A percentile compares a stretch with the other conserved stretches of the same genome.
Evolutionary conservation across 345 rosid genomes (phyloP).

Genomic region (Bretschneidera sinensis): DNA sequence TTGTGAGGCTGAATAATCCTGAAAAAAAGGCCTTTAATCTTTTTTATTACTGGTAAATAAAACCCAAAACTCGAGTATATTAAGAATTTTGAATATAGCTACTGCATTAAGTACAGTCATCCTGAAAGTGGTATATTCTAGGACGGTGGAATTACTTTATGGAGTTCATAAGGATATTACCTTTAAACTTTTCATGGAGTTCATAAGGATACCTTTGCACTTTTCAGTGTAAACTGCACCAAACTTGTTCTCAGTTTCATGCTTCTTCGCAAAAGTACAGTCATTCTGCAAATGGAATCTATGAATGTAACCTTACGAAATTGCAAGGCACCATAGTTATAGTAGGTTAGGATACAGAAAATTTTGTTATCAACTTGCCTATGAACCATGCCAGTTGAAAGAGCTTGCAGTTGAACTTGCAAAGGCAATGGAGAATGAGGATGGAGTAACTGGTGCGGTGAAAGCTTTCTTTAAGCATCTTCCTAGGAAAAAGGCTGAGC

Average conservation of each 20-base stretch:
- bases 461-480: conserved; percentile 91
- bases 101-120: too few species aligned
- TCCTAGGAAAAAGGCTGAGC: conserved; percentile 31
- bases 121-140: too few species aligned
- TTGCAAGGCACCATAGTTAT: not conserved
- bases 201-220: too few species aligned
- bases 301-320: not conserved
- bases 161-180: not conserved
- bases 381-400: conserved; percentile 58
- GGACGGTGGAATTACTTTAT: too few species aligned
- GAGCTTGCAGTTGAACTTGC: conserved; percentile 73
- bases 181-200: too few species aligned
- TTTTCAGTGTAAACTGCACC: not conserved
- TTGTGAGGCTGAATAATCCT: not conserved
- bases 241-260: not conserved
- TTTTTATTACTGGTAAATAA: not conserved
- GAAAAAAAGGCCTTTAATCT: not conserved
- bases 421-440: conserved; percentile 90
- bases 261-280: not conserved
- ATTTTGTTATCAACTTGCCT: conserved; percentile 3
- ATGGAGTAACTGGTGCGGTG: conserved; percentile 94
- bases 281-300: too few species aligned
- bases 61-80: too few species aligned
- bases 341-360: not conserved
- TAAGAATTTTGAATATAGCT: too few species aligned